Evolutionary conservation across 345 rosid genomes (phyloP), one percentile per base, ranked within the genome.

Genomic region (Eucalyptus viminalis): DNA sequence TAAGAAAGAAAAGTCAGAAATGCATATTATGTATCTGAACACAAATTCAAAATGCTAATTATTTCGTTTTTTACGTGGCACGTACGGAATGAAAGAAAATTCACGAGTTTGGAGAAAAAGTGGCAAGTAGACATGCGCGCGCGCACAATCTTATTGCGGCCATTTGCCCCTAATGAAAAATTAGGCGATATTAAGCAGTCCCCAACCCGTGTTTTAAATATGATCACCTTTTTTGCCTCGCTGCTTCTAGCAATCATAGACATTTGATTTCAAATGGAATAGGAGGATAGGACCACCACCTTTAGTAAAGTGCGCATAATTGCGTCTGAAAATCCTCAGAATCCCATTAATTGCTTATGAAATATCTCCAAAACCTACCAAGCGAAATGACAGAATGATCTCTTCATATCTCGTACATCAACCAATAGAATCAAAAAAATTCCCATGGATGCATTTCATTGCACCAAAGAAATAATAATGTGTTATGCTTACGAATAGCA

Each of bases 261-360:
- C 85, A 40, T 76, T 40, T 40, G 85, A 76, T 76, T 37, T 76
- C 27, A 76, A 76, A 21, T 76, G 47, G 85, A 76, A 40, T 40
- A 76, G 85, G 85, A 12, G 40, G 85, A 76, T 21, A 76, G 85
- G 85, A 76, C 47, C 85, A 76, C 85, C 85, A 76, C 47, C 85
- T 76, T 76, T 76, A 21, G 85, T 40, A 76, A 76, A 76, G 85
- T 76, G 85, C 47, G 47, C 85, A 76, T 76, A 76, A 76, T 89
- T 87, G 83, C 91, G 93, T 92, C 93, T 89, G 91, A 91, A 87
- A 56, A 54, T 86, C 69, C 40, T 24, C 91, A 87, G 88, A 49
- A 86, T 88, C 88, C 37, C 86, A 90, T 89, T 89, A 86, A 91
- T 88, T 91, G 88, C 91, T 13, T 86, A 86, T 87, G 65, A 69